A percentile compares a stretch with the other conserved stretches of the same genome.
Evolutionary conservation across 2,329 filamentous ascomycete genomes (phyloP).

Genomic region (Fusarium dimerum): DNA sequence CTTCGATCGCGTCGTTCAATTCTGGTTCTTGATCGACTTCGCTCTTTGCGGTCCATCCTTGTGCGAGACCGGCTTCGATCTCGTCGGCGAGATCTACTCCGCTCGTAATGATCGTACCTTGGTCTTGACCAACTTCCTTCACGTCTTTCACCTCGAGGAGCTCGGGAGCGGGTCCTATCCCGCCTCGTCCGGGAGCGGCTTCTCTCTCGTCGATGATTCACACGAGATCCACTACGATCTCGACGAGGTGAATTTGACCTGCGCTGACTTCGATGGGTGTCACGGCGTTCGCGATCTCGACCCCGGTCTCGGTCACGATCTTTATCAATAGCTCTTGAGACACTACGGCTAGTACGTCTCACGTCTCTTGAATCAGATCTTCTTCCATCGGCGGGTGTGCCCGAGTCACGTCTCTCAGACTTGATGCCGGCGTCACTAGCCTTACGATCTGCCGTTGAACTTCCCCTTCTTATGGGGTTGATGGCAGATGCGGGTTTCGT

Average conservation of each 20-base stretch:
- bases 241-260: slow-evolving; percentile 42
- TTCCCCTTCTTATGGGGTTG: slow-evolving; percentile 52
- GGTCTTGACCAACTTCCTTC: slow-evolving; percentile 38
- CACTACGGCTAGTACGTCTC: slow-evolving; percentile 34
- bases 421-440: slow-evolving; percentile 33
- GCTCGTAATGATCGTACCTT: slow-evolving; percentile 35
- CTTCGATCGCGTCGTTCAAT: slow-evolving; percentile 31
- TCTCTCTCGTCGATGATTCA: slow-evolving; percentile 37
- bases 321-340: slow-evolving; percentile 31
- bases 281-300: slow-evolving; percentile 31
- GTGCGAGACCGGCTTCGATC: slow-evolving; percentile 41
- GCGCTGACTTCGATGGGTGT: slow-evolving; percentile 34
- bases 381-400: slow-evolving; percentile 32
- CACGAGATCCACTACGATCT: slow-evolving; percentile 35
- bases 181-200: slow-evolving; percentile 39
- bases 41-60: slow-evolving; percentile 34
- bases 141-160: slow-evolving; percentile 33
- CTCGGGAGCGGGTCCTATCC: slow-evolving; percentile 44
- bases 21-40: slow-evolving; percentile 32
- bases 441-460: slow-evolving; percentile 46
- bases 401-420: slow-evolving; percentile 37
- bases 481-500: slow-evolving; percentile 58
- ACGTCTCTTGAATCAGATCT: slow-evolving; percentile 30
- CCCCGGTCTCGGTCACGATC: slow-evolving; percentile 28
- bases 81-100: slow-evolving; percentile 38